Base-by-base conservation (phyloP, 129 eudicot genomes). In the Artemisia annua region DNA sequence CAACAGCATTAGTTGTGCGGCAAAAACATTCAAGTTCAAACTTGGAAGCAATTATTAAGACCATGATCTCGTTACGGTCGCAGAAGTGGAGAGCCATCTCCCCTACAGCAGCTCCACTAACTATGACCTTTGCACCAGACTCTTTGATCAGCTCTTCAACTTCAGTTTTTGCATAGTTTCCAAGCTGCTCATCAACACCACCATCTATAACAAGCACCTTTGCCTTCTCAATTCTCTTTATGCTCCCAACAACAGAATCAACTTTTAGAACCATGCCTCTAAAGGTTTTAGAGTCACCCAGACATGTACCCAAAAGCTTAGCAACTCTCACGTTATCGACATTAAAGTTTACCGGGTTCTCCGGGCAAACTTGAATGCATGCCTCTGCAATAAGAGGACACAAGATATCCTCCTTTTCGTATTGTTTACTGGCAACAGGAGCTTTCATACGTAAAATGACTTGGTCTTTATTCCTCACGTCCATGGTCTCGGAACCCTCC, bases 11-110 rank as follows among this genome's bases (percentile, higher is more conserved):
- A 30, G 39, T 30, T 30, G 5, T 30, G 39, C 39, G 6, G 39
- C 39, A 4, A 30, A 30, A 30, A 30, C 39, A 30, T 1, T 30
- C 39, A 30, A 3, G 39, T 30, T 30, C 39, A 30, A 2, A 30
- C 39, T 30, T 4, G 39, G 39, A 30, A 30, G 39, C 5, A 30
- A 30, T 30, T 30, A 3, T 30, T 30, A 30, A 30, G 39, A 30
- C 39, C 39, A 30, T 30, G 39, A 30, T 30, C 97, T 89, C 89
- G 83, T 92, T 89, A 46, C 95, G 91, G 70, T 92, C 95, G 71
- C 96, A 92, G 55, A 92, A 92, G 70, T 92, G 98, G 59, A 89
- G 80, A 55, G 98, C 96, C 98, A 89, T 92, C 78, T 92, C 96
- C 55, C 98, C 96, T 46, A 92, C 87, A 68, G 95, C 85, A 3